Percentiles rank a stretch among this genome's conserved stretches.
Evolutionary conservation across 805 yeast genomes (phyloP).

Genomic region (Hanseniaspora jakobsenii): DNA sequence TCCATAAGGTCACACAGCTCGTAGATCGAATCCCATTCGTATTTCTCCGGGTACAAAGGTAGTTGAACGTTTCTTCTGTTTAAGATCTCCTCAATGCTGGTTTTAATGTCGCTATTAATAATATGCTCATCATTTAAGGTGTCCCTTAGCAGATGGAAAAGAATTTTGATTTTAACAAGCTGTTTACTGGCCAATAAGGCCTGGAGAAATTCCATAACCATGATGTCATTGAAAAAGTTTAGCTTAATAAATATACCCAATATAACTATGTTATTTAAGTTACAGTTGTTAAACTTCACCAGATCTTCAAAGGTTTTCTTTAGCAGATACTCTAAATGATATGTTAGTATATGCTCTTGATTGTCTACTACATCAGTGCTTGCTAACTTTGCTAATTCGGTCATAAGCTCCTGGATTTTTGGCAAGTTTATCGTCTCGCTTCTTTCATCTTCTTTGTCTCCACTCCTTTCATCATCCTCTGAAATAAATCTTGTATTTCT

Average conservation of each 20-base stretch:
- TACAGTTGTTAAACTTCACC: slow-evolving; percentile 4
- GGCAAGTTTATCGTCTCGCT: no score
- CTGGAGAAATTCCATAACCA: slow-evolving; percentile 9
- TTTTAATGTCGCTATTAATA: slow-evolving; percentile 5
- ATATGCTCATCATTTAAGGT: slow-evolving; percentile 8
- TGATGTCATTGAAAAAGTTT: slow-evolving; percentile 9
- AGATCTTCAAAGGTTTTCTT: slow-evolving; percentile 9
- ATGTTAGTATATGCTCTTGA: background rate
- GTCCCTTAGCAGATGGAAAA: background rate
- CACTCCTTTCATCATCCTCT: background rate
- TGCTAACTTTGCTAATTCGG: no score
- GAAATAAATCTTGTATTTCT: background rate
- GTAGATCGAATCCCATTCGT: slow-evolving; percentile 6
- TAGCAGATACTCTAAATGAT: slow-evolving; percentile 1
- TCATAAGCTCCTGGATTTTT: no score
- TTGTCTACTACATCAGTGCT: no score
- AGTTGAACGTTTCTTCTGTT: slow-evolving; percentile 9
- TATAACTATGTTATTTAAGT: slow-evolving; percentile 4
- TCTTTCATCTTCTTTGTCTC: background rate
- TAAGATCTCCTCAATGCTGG: slow-evolving; percentile 6
- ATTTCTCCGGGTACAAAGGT: slow-evolving; percentile 11
- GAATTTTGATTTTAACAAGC: slow-evolving; percentile 6
- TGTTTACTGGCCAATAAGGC: slow-evolving; percentile 4
- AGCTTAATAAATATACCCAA: slow-evolving; percentile 3
- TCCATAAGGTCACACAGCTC: background rate